Base-by-base conservation (phyloP, 148 eudicot species). In the Beta vulgaris region DNA sequence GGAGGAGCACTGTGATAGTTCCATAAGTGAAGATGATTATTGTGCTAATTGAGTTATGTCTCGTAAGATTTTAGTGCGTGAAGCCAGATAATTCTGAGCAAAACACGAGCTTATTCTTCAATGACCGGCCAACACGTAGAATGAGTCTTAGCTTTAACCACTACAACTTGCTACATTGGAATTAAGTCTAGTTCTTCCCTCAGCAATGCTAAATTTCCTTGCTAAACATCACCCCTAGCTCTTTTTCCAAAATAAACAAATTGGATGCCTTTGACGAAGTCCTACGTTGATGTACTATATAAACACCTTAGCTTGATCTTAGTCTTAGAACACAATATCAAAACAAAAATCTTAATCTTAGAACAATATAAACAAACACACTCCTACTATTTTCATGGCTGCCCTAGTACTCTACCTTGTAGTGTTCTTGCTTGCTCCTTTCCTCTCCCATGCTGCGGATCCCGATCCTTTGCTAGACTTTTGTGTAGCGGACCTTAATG, bases 391-490 rank as follows among this genome's bases (percentile, higher is more conserved):
- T n/a, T n/a, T 28, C 68, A 73, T 44, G 59, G 68, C 51, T 66
- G 68, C 74, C 82, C n/a, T n/a, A n/a, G 18, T 58, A 26, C 28
- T 68, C 29, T 79, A 15, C 44, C 14, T 74, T 25, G 51, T 42
- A 34, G 73, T 35, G 57, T 58, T 74, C 40, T n/a, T 74, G 32
- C 70, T 79, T 29, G 39, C 65, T 44, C 78, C 70, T 67, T 19
- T 74, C 2, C 70, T 76, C 16, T 37, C 14, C 57, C 44, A 58
- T 58, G 59, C 72, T 19, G 66, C 85, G 23, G 89, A 86, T 23
- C 82, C 85, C 29, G 85, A 84, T 55, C 66, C 73, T 4, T 46
- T 86, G 18, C 82, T 74, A 44, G 89, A 86, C 70, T 82, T 86
- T 67, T 86, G 89, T 57, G 44, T 84, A 10, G 89, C 82, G 25